Conservation (phyloP, 179 eudicot genomes). For the Nepenthes alata region DNA sequence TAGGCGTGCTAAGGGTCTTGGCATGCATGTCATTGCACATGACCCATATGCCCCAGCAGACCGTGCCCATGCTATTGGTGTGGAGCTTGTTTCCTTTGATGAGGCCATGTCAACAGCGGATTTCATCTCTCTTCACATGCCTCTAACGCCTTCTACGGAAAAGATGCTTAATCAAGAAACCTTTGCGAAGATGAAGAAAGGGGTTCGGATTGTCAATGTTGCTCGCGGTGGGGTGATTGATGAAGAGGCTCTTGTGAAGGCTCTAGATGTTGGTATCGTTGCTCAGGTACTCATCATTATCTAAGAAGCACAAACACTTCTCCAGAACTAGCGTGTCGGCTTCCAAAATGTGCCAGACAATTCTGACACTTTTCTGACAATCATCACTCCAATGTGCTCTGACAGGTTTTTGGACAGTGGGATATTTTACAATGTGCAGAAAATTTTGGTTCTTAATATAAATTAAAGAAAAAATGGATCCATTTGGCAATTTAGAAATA, state of each 20-base stretch:
- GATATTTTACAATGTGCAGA: no score
- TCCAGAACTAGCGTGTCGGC: no score
- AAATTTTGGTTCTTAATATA: no score
- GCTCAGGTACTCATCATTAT: slow-evolving; percentile 49
- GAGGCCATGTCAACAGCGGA: slow-evolving; percentile 73
- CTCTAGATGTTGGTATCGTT: slow-evolving; percentile 81
- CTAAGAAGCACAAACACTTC: background rate
- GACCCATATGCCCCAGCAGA: slow-evolving; percentile 98
- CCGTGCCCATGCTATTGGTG: slow-evolving; percentile 90
- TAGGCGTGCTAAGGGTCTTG: slow-evolving; percentile 94
- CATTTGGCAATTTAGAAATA: no score
- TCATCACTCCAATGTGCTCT: no score
- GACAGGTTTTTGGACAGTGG: no score
- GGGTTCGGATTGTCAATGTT: slow-evolving; percentile 86
- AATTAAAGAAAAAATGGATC: no score
- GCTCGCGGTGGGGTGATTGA: slow-evolving; percentile 99
- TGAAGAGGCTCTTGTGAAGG: slow-evolving; percentile 90
- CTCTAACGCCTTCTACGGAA: slow-evolving; percentile 72
- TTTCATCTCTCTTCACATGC: slow-evolving; percentile 98
- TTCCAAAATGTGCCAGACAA: no score
- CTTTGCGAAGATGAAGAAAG: slow-evolving; percentile 95
- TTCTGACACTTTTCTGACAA: no score
- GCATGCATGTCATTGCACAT: slow-evolving; percentile 91
- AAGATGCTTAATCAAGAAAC: slow-evolving; percentile 80
- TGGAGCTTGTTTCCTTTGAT: slow-evolving; percentile 82